These are phyloP conservation scores for Podaxis carcinomalis DNA, from an alignment of 768 basidiomycete genomes.

Conservation along the genomic window DNA sequence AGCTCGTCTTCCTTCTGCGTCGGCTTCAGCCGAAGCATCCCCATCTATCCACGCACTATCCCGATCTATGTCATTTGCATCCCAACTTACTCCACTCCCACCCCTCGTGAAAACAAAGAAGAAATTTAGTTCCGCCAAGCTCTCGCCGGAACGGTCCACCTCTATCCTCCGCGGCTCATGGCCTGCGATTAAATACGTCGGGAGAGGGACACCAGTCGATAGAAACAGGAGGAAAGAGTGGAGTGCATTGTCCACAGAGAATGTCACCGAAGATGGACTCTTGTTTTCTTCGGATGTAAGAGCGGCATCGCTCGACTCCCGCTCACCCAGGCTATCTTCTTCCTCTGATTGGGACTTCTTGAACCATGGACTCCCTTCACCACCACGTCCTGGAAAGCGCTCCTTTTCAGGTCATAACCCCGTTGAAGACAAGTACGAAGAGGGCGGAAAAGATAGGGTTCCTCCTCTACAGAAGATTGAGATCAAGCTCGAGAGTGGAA, in stretches of 20 bases:
- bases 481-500: slow-evolving; percentile 27
- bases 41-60: slow-evolving; percentile 26
- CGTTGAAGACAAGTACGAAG: neutral
- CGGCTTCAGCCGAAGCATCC: slow-evolving; percentile 3
- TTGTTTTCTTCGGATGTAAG: slow-evolving; percentile 31
- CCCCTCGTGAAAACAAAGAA: slow-evolving; percentile 18
- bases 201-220: slow-evolving; percentile 47
- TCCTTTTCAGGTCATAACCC: slow-evolving; percentile 11
- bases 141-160: slow-evolving; percentile 22
- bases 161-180: slow-evolving; percentile 36
- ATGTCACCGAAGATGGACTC: slow-evolving; percentile 41
- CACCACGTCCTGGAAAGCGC: slow-evolving; percentile 10
- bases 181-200: slow-evolving; percentile 40
- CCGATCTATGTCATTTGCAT: slow-evolving; percentile 31
- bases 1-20: slow-evolving; percentile 23
- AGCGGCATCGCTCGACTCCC: slow-evolving; percentile 38
- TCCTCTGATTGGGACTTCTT: slow-evolving; percentile 39
- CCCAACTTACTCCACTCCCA: slow-evolving; percentile 19
- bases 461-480: slow-evolving; percentile 29
- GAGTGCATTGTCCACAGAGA: slow-evolving; percentile 34
- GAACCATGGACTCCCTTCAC: slow-evolving; percentile 21
- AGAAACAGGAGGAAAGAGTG: slow-evolving; percentile 38
- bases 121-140: slow-evolving; percentile 15
- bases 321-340: slow-evolving; percentile 19
- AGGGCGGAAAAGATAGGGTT: slow-evolving; percentile 11